phyloP scores from a whole-genome alignment of 257 asterid genomes.

The Penstemon davidsonii region DNA sequence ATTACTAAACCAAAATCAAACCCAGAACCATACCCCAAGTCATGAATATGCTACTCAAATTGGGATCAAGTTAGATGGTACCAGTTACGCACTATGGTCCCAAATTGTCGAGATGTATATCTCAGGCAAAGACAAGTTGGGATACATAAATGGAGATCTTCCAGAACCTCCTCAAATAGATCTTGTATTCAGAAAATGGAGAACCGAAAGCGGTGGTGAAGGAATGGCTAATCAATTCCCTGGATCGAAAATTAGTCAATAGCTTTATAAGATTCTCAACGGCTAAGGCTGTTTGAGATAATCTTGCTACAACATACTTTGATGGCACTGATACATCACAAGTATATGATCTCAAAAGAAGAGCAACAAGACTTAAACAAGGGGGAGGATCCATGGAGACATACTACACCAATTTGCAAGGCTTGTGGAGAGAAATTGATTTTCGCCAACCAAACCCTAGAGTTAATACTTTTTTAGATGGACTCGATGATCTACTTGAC shows the following conservation, averaged over 20 bases:
- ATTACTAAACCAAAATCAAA: too few species aligned
- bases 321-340: background rate
- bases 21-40: background rate
- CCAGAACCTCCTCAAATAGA: background rate
- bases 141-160: background rate
- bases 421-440: constrained; percentile 5
- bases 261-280: background rate
- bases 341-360: background rate
- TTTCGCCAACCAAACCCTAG: background rate
- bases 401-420: constrained; percentile 10
- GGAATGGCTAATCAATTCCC: background rate
- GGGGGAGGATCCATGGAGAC: background rate
- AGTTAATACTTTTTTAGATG: too few species aligned
- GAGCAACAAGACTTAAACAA: background rate
- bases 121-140: background rate
- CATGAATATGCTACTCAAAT: background rate
- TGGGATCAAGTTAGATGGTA: background rate
- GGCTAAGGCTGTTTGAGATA: background rate
- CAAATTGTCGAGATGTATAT: constrained; percentile 19
- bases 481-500: too few species aligned
- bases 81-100: constrained; percentile 16
- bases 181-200: background rate
- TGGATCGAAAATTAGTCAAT: background rate
- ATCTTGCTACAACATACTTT: background rate
- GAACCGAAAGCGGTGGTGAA: background rate